Conservation (phyloP, 257 asterid species). For the Solanum piurae region DNA sequence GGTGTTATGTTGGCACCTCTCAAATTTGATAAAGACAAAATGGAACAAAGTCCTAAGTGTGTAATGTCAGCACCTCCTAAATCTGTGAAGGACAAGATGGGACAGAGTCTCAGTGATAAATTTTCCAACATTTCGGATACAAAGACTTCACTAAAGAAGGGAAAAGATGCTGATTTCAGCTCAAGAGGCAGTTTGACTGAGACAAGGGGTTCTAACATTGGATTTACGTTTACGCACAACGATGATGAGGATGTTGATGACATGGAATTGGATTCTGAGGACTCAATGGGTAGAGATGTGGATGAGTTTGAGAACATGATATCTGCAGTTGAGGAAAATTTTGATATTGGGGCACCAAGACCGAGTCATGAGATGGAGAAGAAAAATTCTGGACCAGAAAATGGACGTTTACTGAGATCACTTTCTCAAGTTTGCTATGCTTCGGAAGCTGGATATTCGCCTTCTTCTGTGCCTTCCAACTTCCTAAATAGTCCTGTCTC, state of each 20-base stretch:
- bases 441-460: constrained; percentile 30
- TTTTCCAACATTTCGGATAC: constrained; percentile 25
- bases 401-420: constrained; percentile 21
- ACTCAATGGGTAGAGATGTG: constrained; percentile 26
- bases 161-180: constrained; percentile 38
- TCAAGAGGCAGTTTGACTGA: constrained; percentile 27
- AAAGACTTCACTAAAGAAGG: constrained; percentile 52
- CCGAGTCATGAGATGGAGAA: constrained; percentile 12
- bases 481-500: constrained; percentile 34
- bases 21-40: constrained; percentile 33
- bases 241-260: constrained; percentile 39
- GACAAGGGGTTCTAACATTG: constrained; percentile 26
- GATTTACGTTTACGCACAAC: constrained; percentile 20
- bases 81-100: neutral
- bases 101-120: neutral
- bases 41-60: constrained; percentile 21
- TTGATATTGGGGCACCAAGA: constrained; percentile 8
- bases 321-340: neutral
- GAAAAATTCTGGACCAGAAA: constrained; percentile 49
- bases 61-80: neutral
- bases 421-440: constrained; percentile 51
- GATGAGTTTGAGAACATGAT: constrained; percentile 35
- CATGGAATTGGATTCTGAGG: constrained; percentile 35
- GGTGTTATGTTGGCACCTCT: constrained; percentile 24
- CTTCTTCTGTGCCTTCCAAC: constrained; percentile 23